Percentiles rank a stretch among this genome's conserved stretches.
Evolutionary conservation across 257 asterid species (phyloP).

Genomic region (Cynanchum wilfordii): DNA sequence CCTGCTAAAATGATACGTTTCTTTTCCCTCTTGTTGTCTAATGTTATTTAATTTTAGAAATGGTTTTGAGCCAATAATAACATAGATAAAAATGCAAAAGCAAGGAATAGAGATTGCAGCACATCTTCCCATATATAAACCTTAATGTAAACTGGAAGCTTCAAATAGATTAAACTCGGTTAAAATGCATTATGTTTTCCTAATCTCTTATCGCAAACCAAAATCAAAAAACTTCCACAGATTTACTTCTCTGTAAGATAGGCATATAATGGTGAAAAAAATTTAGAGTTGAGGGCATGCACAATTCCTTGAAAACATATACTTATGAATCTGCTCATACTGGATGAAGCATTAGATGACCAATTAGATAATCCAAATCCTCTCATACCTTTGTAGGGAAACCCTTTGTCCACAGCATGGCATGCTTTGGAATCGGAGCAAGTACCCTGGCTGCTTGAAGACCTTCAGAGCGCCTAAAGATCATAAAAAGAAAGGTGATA

Average conservation of each 20-base stretch:
- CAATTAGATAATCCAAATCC: slow-evolving; percentile 1
- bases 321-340: not conserved
- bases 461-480: slow-evolving; percentile 76
- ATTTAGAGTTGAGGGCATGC: not conserved
- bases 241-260: not conserved
- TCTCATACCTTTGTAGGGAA: slow-evolving; percentile 83
- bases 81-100: not conserved
- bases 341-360: not conserved
- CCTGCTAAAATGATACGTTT: not conserved
- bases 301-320: not conserved
- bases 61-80: not conserved
- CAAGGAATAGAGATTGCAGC: not conserved
- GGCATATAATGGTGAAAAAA: not conserved
- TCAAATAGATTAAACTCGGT: not conserved
- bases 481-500: not conserved
- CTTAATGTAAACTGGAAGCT: not conserved
- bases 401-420: slow-evolving; percentile 78
- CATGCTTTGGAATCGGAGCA: slow-evolving; percentile 86
- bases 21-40: not conserved
- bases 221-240: not conserved
- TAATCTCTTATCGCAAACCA: not conserved
- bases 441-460: slow-evolving; percentile 74
- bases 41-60: too few relatives aligned
- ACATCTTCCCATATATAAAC: not conserved
- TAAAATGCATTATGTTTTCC: not conserved